Base-by-base conservation (phyloP, 306 rosid genomes). In the Geum urbanum region DNA sequence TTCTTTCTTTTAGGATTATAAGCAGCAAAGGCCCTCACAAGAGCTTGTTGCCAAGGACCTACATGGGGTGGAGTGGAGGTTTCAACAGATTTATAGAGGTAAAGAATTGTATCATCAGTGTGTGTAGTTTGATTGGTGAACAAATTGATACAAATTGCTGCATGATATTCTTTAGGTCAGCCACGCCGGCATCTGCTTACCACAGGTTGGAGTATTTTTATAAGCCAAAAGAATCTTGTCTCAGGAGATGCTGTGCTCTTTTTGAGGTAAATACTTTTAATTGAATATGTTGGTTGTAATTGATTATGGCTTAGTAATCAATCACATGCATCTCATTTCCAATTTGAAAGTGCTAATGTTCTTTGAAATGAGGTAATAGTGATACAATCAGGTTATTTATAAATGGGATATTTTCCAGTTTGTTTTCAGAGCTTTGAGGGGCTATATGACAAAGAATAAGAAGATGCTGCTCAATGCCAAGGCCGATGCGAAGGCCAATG, bases 211-310 rank as follows among this genome's bases (percentile, higher is more conserved):
- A 92, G 98, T 83, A 73, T 85, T 84, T 92, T 92, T 69, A 96
- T 92, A 45, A 85, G 92, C 87, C 98, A 88, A 81, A 92, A 92
- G 88, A 90, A 81, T 86, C 92, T 92, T 71, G 88, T 90, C 73
- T 88, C 98, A 35, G 98, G 98, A 13, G 98, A 92, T 82, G 98
- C 97, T 12, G 98, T 92, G 79, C 98, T 92, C 73, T 92, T 92
- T 83, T 73, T 92, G 65, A 86, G 98, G 98, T 90, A 76, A 40
- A 6, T 24, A n/a, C 37, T 44, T 54, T 32, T 18, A 35, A 35
- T 57, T 20, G 32, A 37, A 44, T 58, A 13, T 64, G 14, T 52
- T 54, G 8, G 10, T 61, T 22, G 52, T 47, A 73, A 19, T 46
- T 60, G 63, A 15, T 37, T 69, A 79, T 27, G 14, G n/a, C 63